phyloP scores from a whole-genome alignment of 495 filamentous ascomycete genomes.

The Jackrogersella minutella region DNA sequence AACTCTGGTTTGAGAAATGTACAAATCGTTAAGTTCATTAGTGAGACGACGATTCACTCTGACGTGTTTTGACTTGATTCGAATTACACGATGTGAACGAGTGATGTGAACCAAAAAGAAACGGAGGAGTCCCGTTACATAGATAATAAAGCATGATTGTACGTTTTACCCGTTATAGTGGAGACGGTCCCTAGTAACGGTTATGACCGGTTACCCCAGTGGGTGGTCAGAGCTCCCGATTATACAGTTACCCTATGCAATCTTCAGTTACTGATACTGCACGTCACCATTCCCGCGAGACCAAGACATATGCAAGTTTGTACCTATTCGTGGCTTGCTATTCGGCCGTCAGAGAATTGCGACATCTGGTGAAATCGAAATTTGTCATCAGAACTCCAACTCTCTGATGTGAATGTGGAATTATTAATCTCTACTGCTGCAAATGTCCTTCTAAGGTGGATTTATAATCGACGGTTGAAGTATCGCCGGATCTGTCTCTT shows the following conservation, averaged over 20 bases:
- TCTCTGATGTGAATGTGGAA: constrained; percentile 12
- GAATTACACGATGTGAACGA: not conserved
- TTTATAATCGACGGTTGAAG: not conserved
- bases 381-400: constrained; percentile 36
- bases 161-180: not conserved
- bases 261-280: constrained; percentile 28
- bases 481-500: not conserved
- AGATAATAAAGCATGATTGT: not conserved
- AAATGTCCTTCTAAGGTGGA: constrained; percentile 10
- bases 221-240: constrained; percentile 13
- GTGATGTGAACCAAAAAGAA: too few relatives aligned
- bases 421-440: constrained; percentile 34
- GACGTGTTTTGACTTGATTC: not conserved
- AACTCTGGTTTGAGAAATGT: not conserved
- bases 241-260: not conserved
- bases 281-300: constrained; percentile 22
- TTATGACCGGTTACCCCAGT: too few relatives aligned
- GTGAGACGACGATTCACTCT: not conserved
- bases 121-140: not conserved
- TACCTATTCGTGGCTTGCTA: constrained; percentile 13
- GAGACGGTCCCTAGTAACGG: not conserved
- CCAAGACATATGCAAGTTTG: constrained; percentile 5
- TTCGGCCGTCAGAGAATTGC: constrained; percentile 32
- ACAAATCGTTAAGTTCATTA: not conserved
- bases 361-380: constrained; percentile 29